Base-by-base conservation (phyloP, 2,329 filamentous ascomycete genomes). In the Microdochium trichocladiopsis region DNA sequence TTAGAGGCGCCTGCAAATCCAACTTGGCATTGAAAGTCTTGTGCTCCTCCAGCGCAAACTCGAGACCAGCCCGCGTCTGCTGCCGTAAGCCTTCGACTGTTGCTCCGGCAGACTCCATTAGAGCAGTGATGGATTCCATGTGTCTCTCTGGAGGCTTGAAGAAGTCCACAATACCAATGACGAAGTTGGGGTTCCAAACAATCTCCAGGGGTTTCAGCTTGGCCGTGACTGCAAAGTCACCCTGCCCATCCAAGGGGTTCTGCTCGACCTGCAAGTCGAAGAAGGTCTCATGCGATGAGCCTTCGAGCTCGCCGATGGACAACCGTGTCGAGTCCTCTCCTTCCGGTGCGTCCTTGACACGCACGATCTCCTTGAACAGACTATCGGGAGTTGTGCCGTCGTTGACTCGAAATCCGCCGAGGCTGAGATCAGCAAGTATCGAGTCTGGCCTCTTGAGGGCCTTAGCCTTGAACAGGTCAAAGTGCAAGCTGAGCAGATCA, bases 1-100 rank as follows among this genome's bases (percentile, higher is more conserved):
- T 95, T 1, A 99, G 81, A 33, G 94, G 94, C 1, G 94, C 94
- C 65, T 96, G 92, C 12, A 99, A 82, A 67, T 99, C 94, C 45
- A 99, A 78, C 61, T 97, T 90, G 14, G 93, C 93, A 62, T 99
- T 96, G 66, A 99, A 87, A 2, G 94, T 97, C 75, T 96, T 97
- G 76, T 99, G 94, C 66, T 99, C 95, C 63, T 96, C 88, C 2
- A 99, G 75, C 0, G 94, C 95, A 69, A 96, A 99, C 68, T 99
- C 92, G 31, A 99, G 80, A 24, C 94, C 93, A 49, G 94, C 93
- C 66, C 95, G 83, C 4, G 95, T 99, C 71, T 99, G 95, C 66
- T 97, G 92, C 31, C 95, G 83, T 53, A 99, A 77, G 8, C 92
- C 93, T 69, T 99, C 93, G 0, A 99, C 93, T 0, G 94, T 99